phyloP scores from a whole-genome alignment of 768 basidiomycete genomes.

The Tylopilus sp. region DNA sequence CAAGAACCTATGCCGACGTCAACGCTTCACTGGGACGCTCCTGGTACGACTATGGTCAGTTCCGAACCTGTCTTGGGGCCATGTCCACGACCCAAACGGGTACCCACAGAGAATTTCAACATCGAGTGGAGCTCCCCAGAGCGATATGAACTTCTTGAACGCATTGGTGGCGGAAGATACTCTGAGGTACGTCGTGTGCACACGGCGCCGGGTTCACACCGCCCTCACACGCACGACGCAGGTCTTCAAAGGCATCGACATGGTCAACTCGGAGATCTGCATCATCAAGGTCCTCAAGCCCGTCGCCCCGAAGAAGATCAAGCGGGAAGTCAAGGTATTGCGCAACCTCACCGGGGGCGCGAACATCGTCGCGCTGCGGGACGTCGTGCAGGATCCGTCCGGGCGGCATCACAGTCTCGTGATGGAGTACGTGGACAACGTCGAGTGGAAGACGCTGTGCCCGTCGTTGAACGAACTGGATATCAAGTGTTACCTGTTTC shows the following conservation, averaged over 20 bases:
- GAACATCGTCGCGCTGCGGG: conserved; percentile 63
- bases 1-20: conserved; percentile 53
- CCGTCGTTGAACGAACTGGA: conserved; percentile 58
- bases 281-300: conserved; percentile 74
- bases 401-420: conserved; percentile 61
- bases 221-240: conserved; percentile 16
- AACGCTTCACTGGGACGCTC: conserved; percentile 53
- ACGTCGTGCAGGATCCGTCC: conserved; percentile 66
- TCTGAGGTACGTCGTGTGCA: conserved; percentile 43
- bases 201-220: not conserved
- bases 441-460: conserved; percentile 62
- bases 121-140: conserved; percentile 67
- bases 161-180: conserved; percentile 65
- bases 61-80: not conserved
- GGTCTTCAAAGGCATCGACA: conserved; percentile 62
- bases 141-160: conserved; percentile 61
- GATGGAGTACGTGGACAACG: conserved; percentile 66
- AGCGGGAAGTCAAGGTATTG: conserved; percentile 72
- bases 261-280: conserved; percentile 49
- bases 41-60: conserved; percentile 64
- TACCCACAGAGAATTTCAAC: conserved; percentile 46
- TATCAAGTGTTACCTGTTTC: conserved; percentile 64
- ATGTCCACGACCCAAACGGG: conserved; percentile 1
- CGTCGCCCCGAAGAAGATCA: conserved; percentile 63
- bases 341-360: conserved; percentile 66